phyloP scores from a whole-genome alignment of 768 basidiomycete species.

The Termitomyces sp. region DNA sequence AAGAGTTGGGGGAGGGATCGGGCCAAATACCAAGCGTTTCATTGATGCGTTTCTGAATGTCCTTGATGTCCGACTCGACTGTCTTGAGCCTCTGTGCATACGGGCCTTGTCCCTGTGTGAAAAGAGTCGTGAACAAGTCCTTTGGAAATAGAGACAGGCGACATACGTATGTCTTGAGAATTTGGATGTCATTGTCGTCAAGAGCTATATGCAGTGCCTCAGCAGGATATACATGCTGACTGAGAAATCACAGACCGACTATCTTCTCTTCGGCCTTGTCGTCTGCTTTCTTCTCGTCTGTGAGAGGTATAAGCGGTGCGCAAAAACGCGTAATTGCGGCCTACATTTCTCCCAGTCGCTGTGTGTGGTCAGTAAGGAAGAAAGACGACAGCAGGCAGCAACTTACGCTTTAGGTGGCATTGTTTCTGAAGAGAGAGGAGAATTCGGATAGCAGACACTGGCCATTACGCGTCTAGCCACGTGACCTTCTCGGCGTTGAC shows the following conservation, averaged over 20 bases:
- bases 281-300: constrained; percentile 84
- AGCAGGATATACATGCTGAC: background rate
- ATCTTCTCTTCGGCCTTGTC: constrained; percentile 94
- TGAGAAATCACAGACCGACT: constrained; percentile 48
- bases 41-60: constrained; percentile 95
- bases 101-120: constrained; percentile 91
- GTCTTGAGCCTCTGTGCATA: constrained; percentile 88
- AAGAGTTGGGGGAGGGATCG: background rate
- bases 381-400: background rate
- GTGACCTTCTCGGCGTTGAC: constrained; percentile 21
- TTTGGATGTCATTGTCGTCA: constrained; percentile 98
- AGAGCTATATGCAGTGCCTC: constrained; percentile 55
- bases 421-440: constrained; percentile 22
- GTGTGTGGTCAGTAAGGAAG: constrained; percentile 11
- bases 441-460: constrained; percentile 9
- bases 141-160: background rate
- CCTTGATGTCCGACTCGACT: constrained; percentile 89
- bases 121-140: background rate
- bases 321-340: constrained; percentile 17
- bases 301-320: constrained; percentile 3
- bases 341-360: constrained; percentile 99
- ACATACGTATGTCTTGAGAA: constrained; percentile 94
- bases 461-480: constrained; percentile 33
- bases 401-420: constrained; percentile 98
- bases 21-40: constrained; percentile 82